These are phyloP conservation scores for Penicillium taxi DNA, from an alignment of 495 filamentous ascomycete genomes.

Conservation along the genomic window DNA sequence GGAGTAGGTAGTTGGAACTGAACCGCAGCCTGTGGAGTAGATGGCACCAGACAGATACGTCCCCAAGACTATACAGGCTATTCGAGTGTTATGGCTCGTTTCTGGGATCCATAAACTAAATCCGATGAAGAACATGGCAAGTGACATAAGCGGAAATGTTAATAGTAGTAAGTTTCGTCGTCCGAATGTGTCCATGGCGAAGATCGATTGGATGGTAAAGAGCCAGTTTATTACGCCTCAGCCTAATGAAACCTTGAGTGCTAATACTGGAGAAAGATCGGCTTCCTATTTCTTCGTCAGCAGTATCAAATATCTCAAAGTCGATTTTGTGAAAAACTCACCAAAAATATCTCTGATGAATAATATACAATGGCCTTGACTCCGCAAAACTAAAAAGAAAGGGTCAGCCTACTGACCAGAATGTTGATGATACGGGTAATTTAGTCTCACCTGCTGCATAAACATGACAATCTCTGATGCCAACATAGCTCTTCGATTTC, in stretches of 20 bases:
- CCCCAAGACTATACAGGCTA: conserved; percentile 56
- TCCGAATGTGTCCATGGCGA: conserved; percentile 79
- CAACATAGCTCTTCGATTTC: conserved; percentile 70
- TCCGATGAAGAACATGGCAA: conserved; percentile 69
- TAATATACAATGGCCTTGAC: conserved; percentile 58
- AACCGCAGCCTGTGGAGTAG: conserved; percentile 74
- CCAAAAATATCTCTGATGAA: conserved; percentile 45
- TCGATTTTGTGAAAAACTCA: conserved; percentile 1
- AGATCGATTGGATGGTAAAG: conserved; percentile 69
- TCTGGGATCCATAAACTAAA: conserved; percentile 69
- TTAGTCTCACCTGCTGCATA: conserved; percentile 61
- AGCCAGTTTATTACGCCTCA: conserved; percentile 75
- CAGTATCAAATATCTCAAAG: background rate
- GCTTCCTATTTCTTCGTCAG: conserved; percentile 14
- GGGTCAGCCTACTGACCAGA: too few relatives aligned
- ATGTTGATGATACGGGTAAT: background rate
- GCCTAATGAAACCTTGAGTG: conserved; percentile 62
- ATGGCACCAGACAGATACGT: conserved; percentile 69
- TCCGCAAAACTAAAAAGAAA: conserved; percentile 44
- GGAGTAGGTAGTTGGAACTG: conserved; percentile 77
- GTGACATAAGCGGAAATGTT: conserved; percentile 70
- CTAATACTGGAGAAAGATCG: conserved; percentile 42
- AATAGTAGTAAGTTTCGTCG: conserved; percentile 67
- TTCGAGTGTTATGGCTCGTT: conserved; percentile 32
- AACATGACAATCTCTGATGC: conserved; percentile 78